Percentiles rank a stretch among this genome's conserved stretches.
These are phyloP conservation scores for Cladosporium sp. DNA, from an alignment of 2,329 filamentous ascomycete genomes.

Conservation along the genomic window DNA sequence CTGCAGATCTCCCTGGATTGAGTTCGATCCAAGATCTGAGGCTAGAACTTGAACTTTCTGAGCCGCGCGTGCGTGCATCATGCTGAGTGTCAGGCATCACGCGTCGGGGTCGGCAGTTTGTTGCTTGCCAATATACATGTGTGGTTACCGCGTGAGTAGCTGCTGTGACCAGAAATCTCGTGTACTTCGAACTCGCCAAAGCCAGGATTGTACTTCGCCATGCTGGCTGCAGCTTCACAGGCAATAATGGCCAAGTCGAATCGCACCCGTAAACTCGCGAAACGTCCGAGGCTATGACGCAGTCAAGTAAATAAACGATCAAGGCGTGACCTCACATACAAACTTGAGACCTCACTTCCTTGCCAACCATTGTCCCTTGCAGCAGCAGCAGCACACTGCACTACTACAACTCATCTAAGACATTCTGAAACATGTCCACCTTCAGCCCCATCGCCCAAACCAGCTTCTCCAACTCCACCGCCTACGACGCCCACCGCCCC, in stretches of 20 bases:
- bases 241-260: not conserved
- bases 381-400: not conserved
- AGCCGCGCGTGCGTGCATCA: not conserved
- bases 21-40: not conserved
- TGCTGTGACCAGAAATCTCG: not conserved
- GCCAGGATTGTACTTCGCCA: not conserved
- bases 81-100: not conserved
- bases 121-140: not conserved
- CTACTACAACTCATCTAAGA: not conserved
- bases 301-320: slow-evolving; percentile 1
- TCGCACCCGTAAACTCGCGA: not conserved
- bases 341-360: slow-evolving; percentile 1
- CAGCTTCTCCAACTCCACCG: slow-evolving; percentile 64
- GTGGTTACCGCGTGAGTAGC: not conserved
- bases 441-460: slow-evolving; percentile 34
- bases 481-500: slow-evolving; percentile 69
- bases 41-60: not conserved
- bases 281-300: slow-evolving; percentile 3
- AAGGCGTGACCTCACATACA: not conserved
- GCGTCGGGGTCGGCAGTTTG: not conserved
- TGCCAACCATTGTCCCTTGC: not conserved
- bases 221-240: not conserved
- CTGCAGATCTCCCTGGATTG: not conserved
- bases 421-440: slow-evolving; percentile 1
- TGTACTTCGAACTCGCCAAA: not conserved